Conservation (phyloP, 2,329 filamentous ascomycete species). For the Fusarium beomiforme region DNA sequence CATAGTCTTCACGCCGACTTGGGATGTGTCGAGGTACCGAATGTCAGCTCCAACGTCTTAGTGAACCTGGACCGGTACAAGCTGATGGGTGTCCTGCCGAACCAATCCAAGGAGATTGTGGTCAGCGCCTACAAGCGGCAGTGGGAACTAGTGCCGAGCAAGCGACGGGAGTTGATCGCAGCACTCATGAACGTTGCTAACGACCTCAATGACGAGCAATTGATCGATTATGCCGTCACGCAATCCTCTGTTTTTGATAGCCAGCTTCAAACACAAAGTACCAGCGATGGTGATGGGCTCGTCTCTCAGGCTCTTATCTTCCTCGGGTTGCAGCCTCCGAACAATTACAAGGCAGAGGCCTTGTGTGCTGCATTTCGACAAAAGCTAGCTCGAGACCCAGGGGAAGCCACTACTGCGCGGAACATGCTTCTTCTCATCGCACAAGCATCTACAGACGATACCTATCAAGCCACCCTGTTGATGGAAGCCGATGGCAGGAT, state of each 20-base stretch:
- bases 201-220: constrained; percentile 47
- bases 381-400: constrained; percentile 46
- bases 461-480: constrained; percentile 46
- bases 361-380: constrained; percentile 49
- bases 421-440: constrained; percentile 50
- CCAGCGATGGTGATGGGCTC: constrained; percentile 45
- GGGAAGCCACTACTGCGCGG: constrained; percentile 45
- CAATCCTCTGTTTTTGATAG: constrained; percentile 54
- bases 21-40: constrained; percentile 45
- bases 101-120: constrained; percentile 48
- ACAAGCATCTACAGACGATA: constrained; percentile 47
- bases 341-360: constrained; percentile 48
- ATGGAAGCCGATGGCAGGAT: constrained; percentile 50
- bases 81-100: constrained; percentile 51
- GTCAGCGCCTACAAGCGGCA: constrained; percentile 53
- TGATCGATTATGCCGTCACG: constrained; percentile 51
- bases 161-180: constrained; percentile 47
- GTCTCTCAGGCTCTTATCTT: constrained; percentile 48
- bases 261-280: constrained; percentile 40
- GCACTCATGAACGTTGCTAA: constrained; percentile 49
- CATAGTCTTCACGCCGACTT: constrained; percentile 45
- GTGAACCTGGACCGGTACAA: constrained; percentile 49
- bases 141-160: constrained; percentile 49
- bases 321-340: constrained; percentile 49
- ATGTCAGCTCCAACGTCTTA: constrained; percentile 36